These are phyloP conservation scores for Przewalskia tangutica DNA, from an alignment of 257 asterid species.

Conservation along the genomic window DNA sequence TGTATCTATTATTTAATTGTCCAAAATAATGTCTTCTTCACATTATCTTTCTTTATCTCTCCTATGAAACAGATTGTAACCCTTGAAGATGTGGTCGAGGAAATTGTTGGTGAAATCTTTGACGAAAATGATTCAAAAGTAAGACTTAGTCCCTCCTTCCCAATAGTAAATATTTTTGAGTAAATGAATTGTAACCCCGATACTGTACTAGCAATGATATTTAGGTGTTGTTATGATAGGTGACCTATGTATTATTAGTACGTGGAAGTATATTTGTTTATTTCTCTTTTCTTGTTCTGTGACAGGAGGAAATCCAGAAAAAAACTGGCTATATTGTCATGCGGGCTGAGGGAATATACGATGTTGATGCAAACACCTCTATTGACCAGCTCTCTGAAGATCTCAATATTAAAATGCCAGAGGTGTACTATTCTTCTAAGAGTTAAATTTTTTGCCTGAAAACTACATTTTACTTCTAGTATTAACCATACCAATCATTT, in stretches of 20 bases:
- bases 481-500: not conserved
- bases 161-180: not conserved
- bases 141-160: constrained; percentile 17
- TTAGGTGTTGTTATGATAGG: not conserved
- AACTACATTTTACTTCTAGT: not conserved
- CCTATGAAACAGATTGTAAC: constrained; percentile 68
- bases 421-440: constrained; percentile 34
- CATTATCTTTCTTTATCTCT: constrained; percentile 6
- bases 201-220: not conserved
- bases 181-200: not conserved
- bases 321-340: constrained; percentile 92
- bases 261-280: not conserved
- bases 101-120: constrained; percentile 97
- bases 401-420: constrained; percentile 87
- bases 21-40: not conserved
- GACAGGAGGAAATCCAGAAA: constrained; percentile 97
- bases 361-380: constrained; percentile 96
- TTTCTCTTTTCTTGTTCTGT: constrained; percentile 4
- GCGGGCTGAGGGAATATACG: constrained; percentile 94
- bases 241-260: not conserved
- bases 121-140: constrained; percentile 98
- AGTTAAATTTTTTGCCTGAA: not conserved
- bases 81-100: constrained; percentile 98
- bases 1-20: not conserved
- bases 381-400: constrained; percentile 97